Percentiles rank a stretch among this genome's conserved stretches.
phyloP scores from a whole-genome alignment of 495 filamentous ascomycete species.

The Eremomyces bilateralis region DNA sequence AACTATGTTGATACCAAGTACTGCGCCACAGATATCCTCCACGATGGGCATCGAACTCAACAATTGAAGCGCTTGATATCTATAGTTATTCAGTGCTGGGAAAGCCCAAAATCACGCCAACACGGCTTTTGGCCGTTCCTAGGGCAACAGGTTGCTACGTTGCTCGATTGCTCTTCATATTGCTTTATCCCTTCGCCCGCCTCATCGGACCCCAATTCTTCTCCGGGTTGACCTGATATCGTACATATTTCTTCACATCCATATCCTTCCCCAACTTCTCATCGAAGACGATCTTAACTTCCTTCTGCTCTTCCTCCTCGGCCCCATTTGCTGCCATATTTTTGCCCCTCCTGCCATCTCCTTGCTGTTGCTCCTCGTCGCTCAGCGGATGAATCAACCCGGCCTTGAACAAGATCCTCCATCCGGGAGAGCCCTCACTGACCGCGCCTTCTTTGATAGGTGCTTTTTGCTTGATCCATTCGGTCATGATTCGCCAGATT shows the following conservation, averaged over 20 bases:
- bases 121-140: no score
- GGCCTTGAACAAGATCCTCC: conserved; percentile 31
- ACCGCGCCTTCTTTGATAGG: conserved; percentile 50
- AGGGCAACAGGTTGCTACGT: no score
- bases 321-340: conserved; percentile 7
- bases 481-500: conserved; percentile 84
- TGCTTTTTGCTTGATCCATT: conserved; percentile 61
- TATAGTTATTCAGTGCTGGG: no score
- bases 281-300: conserved; percentile 56
- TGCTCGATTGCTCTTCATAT: no score
- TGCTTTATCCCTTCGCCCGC: conserved; percentile 40
- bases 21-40: no score
- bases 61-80: no score
- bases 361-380: conserved; percentile 7
- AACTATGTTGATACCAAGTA: no score
- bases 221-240: conserved; percentile 74
- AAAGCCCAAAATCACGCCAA: no score
- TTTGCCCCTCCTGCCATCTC: not conserved
- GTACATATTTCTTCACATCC: conserved; percentile 38
- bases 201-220: conserved; percentile 88
- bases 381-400: conserved; percentile 8
- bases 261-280: conserved; percentile 50
- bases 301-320: conserved; percentile 9
- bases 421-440: conserved; percentile 45
- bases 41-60: no score